Base-by-base conservation (phyloP, 192 early-diverging fungal species). In the Coemansia sp. region DNA sequence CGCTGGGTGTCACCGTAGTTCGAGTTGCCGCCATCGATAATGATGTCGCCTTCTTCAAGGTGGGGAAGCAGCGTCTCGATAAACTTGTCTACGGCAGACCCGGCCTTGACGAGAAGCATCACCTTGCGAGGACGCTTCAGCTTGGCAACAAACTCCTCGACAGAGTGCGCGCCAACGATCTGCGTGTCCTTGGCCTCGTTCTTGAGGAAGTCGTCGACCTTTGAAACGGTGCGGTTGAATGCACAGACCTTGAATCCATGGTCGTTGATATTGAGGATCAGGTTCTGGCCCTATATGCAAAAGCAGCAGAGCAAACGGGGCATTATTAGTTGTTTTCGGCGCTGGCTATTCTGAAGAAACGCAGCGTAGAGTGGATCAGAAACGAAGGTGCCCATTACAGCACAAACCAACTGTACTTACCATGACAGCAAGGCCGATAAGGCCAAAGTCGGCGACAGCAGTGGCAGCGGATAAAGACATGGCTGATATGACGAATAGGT, bases 391-490 rank as follows among this genome's bases (percentile, higher is more conserved):
- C 30, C 30, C 30, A 30, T 30, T 62, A 60, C 26, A 23, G 6
- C 30, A 46, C 53, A 36, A 45, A 45, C 7, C 44, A 45, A 1
- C 18, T 1, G 6, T n/a, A 84, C 86, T 41, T 88, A 95, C 95
- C 97, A 99, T 99, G 75, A 99, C 97, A 83, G 97, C 97, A 76
- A 99, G 88, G 76, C 97, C 97, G 84, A 99, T 99, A 72, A 99
- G 92, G 81, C 95, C 97, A 79, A 99, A 95, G 86, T 99, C 97
- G 87, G 93, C 95, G 48, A 76, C 70, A 63, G 78, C 60, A 41
- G 57, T 35, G 57, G 57, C 36, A 18, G 23, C 61, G 34, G 66
- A 41, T 45, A 73, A 68, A 45, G 73, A 63, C 69, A 72, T 75
- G 49, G 34, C 30, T 43, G 48, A 16, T 34, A 26, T 34, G 18